Percentiles rank a stretch among this genome's conserved stretches.
phyloP scores from a whole-genome alignment of 176 grass and related monocot genomes.

The Ananas comosus region DNA sequence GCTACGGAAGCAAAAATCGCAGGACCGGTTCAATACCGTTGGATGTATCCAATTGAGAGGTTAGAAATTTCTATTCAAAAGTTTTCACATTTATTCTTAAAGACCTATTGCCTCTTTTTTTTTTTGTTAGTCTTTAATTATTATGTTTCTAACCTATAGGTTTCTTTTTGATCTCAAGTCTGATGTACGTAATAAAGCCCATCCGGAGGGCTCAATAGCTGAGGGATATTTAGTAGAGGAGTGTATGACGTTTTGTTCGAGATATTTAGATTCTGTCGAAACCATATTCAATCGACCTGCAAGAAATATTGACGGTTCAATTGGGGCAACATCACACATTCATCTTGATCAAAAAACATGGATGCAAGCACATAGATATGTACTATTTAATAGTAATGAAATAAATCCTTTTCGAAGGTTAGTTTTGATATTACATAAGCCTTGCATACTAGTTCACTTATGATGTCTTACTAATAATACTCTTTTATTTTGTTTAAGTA shows the following conservation, averaged over 20 bases:
- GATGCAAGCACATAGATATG: too few species aligned
- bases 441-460: too few species aligned
- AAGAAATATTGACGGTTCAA: neutral
- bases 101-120: too few species aligned
- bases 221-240: too few species aligned
- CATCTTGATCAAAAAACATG: too few species aligned
- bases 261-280: neutral
- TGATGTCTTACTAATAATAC: neutral
- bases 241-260: too few species aligned
- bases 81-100: too few species aligned
- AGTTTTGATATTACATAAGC: too few species aligned
- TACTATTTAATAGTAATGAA: too few species aligned
- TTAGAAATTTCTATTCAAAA: neutral
- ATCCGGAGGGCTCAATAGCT: neutral
- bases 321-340: neutral
- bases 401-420: too few species aligned
- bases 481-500: too few species aligned
- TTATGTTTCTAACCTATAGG: neutral
- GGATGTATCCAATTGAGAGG: constrained; percentile 2
- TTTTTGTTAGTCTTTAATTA: too few species aligned
- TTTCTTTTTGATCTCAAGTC: constrained; percentile 6
- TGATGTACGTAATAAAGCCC: constrained; percentile 8
- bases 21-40: neutral
- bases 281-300: neutral
- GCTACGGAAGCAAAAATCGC: constrained; percentile 1